Percentiles rank a stretch among this genome's conserved stretches.
These are phyloP conservation scores for Pseudocercospora musae DNA, from an alignment of 2,329 filamentous ascomycete species.

Conservation along the genomic window DNA sequence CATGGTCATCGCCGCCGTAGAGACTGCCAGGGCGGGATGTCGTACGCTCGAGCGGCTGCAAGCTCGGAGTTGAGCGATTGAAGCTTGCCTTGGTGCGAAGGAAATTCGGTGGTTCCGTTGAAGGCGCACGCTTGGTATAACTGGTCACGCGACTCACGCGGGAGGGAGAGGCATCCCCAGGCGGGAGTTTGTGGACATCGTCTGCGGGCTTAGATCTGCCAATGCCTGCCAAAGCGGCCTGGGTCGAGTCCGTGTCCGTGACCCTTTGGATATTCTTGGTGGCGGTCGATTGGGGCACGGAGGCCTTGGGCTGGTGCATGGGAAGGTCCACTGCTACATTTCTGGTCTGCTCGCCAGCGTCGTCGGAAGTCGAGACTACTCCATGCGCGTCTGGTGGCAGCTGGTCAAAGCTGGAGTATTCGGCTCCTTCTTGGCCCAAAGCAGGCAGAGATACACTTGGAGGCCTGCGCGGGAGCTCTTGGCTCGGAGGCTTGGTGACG, in stretches of 20 bases:
- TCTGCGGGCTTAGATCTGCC: conserved; percentile 58
- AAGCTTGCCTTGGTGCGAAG: conserved; percentile 63
- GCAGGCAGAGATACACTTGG: conserved; percentile 70
- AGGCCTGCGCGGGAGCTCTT: conserved; percentile 53
- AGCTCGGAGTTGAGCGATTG: conserved; percentile 45
- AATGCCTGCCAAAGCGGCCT: conserved; percentile 79
- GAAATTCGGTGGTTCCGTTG: conserved; percentile 47
- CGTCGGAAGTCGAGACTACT: conserved; percentile 31
- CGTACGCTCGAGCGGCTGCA: conserved; percentile 38
- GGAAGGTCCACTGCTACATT: conserved; percentile 77
- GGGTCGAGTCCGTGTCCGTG: conserved; percentile 86
- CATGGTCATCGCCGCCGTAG: conserved; percentile 59
- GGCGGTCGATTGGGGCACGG: conserved; percentile 74
- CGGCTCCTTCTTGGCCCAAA: conserved; percentile 82
- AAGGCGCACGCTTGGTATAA: conserved; percentile 28
- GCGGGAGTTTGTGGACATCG: conserved; percentile 41
- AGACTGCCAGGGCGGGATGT: conserved; percentile 55
- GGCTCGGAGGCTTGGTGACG: conserved; percentile 50
- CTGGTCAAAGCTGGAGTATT: conserved; percentile 67
- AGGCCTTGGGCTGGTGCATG: conserved; percentile 85
- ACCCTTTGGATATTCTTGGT: conserved; percentile 79
- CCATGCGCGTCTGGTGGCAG: conserved; percentile 35
- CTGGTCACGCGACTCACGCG: conserved; percentile 28
- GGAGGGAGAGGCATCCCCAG: conserved; percentile 20
- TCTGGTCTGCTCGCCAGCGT: conserved; percentile 48